Evolutionary conservation across 345 rosid species (phyloP), one percentile per base, ranked within the genome.

Genomic region (Isatis tinctoria): DNA sequence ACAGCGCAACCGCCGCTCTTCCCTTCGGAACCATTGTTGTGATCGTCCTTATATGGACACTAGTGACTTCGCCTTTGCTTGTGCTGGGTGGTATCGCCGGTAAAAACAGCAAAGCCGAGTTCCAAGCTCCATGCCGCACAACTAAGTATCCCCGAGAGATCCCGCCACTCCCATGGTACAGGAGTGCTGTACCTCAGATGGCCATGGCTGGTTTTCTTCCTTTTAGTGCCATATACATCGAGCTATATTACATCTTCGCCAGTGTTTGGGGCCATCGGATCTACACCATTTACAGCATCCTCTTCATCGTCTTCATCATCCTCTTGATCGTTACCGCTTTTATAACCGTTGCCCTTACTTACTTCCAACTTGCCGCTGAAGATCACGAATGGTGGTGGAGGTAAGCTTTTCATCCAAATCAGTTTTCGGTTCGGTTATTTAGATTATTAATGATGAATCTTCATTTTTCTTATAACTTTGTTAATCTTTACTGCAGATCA

Each of bases 51-150:
- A 92, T 92, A 72, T 92, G 97, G 97, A 82, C 90, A 14, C 75
- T 92, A 22, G 94, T 92, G 45, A 92, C 97, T 22, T 82, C 96
- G 3, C 96, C 97, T 2, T 80, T 92, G 32, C 96, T 92, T 26
- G 96, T 92, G 2, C 76, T 92, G 79, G 97, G 97, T 80, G 97
- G 97, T 28, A 92, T 92, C 74, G 97, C 97, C 6, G 97, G 97
- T 33, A 92, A 90, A 75, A 92, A 92, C 67, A 92, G 96, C 82
- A 88, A 84, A 81, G 84, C 92, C 3, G 97, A 92, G 85, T 92
- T 92, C 73, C 97, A 90, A 78, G 97, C 97, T 58, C 97, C 97
- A 20, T 81, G 85, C 73, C 92, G 94, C 32, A 92, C 97, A 27
- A 88, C 97, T 1, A 92, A 92, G 73, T 92, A 90, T 60, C 97